These are phyloP conservation scores for Fraxinus ornus DNA, from an alignment of 305 asterid genomes.

Conservation along the genomic window DNA sequence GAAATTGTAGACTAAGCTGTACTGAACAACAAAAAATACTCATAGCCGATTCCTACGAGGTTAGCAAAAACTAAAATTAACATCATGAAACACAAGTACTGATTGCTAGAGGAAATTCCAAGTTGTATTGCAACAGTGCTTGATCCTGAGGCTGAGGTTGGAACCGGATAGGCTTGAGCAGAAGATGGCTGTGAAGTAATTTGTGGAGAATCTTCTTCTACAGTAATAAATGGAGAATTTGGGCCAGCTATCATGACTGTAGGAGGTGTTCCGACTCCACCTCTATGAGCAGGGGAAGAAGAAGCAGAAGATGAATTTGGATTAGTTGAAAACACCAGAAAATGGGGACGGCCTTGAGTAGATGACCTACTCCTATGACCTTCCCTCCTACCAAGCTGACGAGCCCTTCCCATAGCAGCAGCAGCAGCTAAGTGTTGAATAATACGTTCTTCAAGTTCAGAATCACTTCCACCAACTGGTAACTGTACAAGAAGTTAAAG, in stretches of 20 bases:
- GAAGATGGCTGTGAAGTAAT: constrained; percentile 42
- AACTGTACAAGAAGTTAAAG: constrained; percentile 45
- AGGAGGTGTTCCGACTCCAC: constrained; percentile 42
- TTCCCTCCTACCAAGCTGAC: constrained; percentile 80
- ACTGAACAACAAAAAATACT: constrained; percentile 9
- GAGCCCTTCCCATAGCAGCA: constrained; percentile 96
- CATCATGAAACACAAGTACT: constrained; percentile 40
- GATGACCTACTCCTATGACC: constrained; percentile 74
- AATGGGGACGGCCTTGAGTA: constrained; percentile 75
- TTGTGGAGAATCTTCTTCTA: constrained; percentile 61
- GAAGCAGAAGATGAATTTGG: constrained; percentile 48
- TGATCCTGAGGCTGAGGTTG: constrained; percentile 48
- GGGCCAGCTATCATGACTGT: constrained; percentile 32
- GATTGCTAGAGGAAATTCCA: constrained; percentile 40
- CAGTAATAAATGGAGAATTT: constrained; percentile 31
- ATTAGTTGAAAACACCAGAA: constrained; percentile 75
- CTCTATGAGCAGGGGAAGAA: constrained; percentile 42
- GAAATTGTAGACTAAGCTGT: constrained; percentile 30
- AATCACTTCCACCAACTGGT: constrained; percentile 81
- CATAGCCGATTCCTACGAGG: constrained; percentile 12
- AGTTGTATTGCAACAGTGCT: constrained; percentile 44
- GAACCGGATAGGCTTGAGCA: constrained; percentile 43
- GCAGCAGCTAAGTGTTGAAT: constrained; percentile 98
- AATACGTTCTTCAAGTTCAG: constrained; percentile 89
- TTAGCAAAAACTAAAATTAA: neutral